Conservation (phyloP, 805 yeast species). For the Lipomyces sp. region DNA sequence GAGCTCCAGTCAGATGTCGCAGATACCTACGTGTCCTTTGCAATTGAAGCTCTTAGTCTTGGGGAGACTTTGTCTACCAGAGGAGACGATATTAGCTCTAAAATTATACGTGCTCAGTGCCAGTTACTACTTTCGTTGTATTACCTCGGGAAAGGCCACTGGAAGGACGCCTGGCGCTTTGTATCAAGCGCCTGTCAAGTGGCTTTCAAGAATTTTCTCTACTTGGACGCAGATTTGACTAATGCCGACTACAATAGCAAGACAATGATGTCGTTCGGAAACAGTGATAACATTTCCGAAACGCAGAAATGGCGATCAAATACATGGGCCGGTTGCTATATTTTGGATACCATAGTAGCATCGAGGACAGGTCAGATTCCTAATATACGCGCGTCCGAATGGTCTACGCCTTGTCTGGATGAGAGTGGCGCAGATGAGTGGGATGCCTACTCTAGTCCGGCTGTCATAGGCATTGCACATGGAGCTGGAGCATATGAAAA, state of each 20-base stretch:
- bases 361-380: constrained; percentile 10
- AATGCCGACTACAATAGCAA: background rate
- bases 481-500: background rate
- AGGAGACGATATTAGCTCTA: background rate
- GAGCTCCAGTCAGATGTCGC: background rate
- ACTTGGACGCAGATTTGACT: background rate
- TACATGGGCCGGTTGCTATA: constrained; percentile 10
- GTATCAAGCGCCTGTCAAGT: constrained; percentile 2
- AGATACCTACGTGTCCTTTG: background rate
- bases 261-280: background rate
- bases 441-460: constrained; percentile 10
- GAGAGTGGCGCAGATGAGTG: constrained; percentile 14
- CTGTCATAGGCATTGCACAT: background rate
- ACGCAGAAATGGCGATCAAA: background rate
- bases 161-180: constrained; percentile 13
- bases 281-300: background rate
- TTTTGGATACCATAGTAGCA: constrained; percentile 11
- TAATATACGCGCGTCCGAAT: constrained; percentile 6
- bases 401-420: constrained; percentile 5
- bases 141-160: constrained; percentile 7
- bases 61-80: background rate
- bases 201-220: background rate
- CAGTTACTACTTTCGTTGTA: constrained; percentile 2
- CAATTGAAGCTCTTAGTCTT: background rate
- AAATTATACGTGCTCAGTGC: constrained; percentile 1